Evolutionary conservation across 2,329 filamentous ascomycete species (phyloP).

Genomic region (Ophiostoma quercus): DNA sequence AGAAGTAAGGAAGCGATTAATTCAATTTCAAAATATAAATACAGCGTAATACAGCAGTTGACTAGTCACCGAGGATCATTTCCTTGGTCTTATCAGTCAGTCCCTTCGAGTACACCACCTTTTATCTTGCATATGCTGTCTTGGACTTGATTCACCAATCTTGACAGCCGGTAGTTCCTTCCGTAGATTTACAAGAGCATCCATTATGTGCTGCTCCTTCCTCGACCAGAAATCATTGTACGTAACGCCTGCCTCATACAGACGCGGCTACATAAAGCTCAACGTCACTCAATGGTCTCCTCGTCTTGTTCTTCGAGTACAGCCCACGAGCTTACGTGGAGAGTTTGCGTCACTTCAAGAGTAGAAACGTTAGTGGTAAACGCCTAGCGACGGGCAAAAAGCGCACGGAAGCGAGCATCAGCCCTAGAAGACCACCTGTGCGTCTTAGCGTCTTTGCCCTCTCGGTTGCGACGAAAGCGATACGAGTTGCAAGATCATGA

Average conservation of each 20-base stretch:
- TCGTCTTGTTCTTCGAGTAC: not conserved
- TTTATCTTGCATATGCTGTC: constrained; percentile 11
- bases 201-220: not conserved
- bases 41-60: not conserved
- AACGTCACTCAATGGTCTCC: not conserved
- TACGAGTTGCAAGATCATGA: not conserved
- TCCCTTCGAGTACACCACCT: not conserved
- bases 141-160: constrained; percentile 3
- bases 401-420: not conserved
- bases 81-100: constrained; percentile 2
- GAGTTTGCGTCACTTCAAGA: constrained; percentile 7
- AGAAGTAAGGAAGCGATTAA: not conserved
- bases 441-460: not conserved
- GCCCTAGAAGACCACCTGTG: not conserved
- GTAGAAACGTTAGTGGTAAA: not conserved
- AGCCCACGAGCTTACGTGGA: constrained; percentile 1
- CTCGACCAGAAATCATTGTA: not conserved
- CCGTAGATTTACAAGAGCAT: not conserved
- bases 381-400: not conserved
- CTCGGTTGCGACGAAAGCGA: not conserved
- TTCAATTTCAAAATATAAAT: not conserved
- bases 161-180: constrained; percentile 9
- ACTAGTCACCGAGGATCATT: constrained; percentile 8
- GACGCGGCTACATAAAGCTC: not conserved
- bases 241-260: not conserved